Conservation (phyloP, 2,329 filamentous ascomycete genomes). For the Aspergillus pseudotamarii region DNA sequence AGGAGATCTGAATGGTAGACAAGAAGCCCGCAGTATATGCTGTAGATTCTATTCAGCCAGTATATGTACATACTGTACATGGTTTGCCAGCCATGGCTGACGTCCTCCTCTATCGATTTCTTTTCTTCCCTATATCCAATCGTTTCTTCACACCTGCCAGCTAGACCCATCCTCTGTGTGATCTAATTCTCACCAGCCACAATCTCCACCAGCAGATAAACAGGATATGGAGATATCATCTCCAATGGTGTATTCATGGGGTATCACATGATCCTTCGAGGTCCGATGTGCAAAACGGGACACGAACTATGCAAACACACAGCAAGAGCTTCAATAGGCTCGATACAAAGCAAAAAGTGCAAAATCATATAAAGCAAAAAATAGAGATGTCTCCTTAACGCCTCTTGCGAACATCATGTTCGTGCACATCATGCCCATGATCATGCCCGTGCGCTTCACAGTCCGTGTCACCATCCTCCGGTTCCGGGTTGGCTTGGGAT, state of each 20-base stretch:
- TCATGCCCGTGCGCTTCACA: constrained; percentile 24
- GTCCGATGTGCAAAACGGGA: background rate
- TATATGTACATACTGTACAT: background rate
- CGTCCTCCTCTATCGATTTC: background rate
- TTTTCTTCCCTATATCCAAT: background rate
- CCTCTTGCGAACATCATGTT: constrained; percentile 25
- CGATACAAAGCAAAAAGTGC: background rate
- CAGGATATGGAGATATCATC: background rate
- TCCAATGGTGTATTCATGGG: constrained; percentile 7
- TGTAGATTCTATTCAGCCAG: background rate
- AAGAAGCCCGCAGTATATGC: background rate
- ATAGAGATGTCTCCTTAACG: constrained; percentile 18
- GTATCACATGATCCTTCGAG: constrained; percentile 17
- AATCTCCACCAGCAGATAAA: background rate
- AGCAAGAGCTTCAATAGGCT: constrained; percentile 3
- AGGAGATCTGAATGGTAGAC: background rate
- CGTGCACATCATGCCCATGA: constrained; percentile 33
- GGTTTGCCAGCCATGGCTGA: background rate
- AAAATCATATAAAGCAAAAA: constrained; percentile 2
- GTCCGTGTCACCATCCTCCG: constrained; percentile 54
- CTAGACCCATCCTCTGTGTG: background rate
- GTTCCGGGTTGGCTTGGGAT: constrained; percentile 60
- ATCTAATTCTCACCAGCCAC: background rate
- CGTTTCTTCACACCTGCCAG: background rate
- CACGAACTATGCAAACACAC: constrained; percentile 1